phyloP scores from a whole-genome alignment of 176 grass and related monocot genomes.

The Carex myosuroides region DNA sequence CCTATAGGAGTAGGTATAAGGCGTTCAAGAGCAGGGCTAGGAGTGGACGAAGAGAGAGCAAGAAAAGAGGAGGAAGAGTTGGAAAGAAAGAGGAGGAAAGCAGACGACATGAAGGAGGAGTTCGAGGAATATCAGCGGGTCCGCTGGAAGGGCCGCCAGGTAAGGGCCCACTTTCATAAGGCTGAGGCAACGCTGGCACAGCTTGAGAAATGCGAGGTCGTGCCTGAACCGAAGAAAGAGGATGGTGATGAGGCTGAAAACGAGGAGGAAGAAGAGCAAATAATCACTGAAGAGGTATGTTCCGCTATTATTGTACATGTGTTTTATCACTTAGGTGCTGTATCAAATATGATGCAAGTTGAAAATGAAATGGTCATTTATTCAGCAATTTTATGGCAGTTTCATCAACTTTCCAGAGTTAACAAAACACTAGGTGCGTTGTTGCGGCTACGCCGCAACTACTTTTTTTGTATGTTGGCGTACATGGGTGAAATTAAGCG shows the following conservation, averaged over 20 bases:
- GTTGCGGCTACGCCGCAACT: too few species aligned
- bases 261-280: conserved; percentile 57
- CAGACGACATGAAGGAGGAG: conserved; percentile 53
- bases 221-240: conserved; percentile 31
- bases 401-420: not conserved
- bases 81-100: conserved; percentile 36
- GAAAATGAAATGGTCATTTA: not conserved
- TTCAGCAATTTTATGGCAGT: not conserved
- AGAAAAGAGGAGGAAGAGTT: conserved; percentile 26
- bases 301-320: not conserved
- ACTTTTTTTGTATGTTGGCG: too few species aligned
- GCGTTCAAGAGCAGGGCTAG: conserved; percentile 53
- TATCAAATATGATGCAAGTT: not conserved
- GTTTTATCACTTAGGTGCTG: not conserved
- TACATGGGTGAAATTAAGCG: too few species aligned
- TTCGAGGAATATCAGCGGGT: conserved; percentile 61
- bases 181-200: conserved; percentile 55
- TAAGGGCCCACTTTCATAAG: conserved; percentile 57
- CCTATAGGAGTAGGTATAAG: conserved; percentile 72
- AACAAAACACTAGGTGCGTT: not conserved
- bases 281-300: conserved; percentile 79
- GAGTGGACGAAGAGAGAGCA: conserved; percentile 30
- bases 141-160: conserved; percentile 53
- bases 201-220: conserved; percentile 61
- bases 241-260: conserved; percentile 47